Evolutionary conservation across 305 asterid species (phyloP), one percentile per base, ranked within the genome.

Genomic region (Fraxinus platypoda): DNA sequence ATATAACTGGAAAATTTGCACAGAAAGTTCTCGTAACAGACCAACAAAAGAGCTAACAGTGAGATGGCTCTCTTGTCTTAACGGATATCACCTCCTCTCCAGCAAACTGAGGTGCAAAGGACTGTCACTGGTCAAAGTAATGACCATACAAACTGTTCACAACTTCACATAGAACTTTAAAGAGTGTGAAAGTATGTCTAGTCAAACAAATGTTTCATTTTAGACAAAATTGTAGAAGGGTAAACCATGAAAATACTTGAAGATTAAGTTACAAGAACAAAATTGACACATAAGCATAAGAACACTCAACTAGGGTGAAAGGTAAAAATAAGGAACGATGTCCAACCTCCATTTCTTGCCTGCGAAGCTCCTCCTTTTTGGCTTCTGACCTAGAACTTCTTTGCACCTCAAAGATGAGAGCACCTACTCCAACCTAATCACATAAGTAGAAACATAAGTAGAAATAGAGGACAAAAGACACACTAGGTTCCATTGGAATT

Each of bases 301-400:
- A 49, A 81, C 21, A 43, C 21, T 81, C 52, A 54, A 83, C 62
- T 21, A 41, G 64, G 62, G 57, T 6, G 43, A 75, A 15, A 19
- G 70, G 26, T 41, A 75, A 52, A n/a, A 3, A 17, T 46, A 66
- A 31, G 43, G 74, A 71, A 43, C 19, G 72, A 43, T 38, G 66
- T 70, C 72, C 80, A 91, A 95, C 99, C 98, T 95, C 97, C 86
- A 92, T 77, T 85, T 95, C 97, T 80, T 89, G 88, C 84, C 74
- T 92, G 78, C 97, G 97, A 33, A 86, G 75, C 84, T 92, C 99
- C 92, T 95, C 98, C 89, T 95, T 94, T 86, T 87, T 94, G 64
- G 97, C 99, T 90, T 95, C 98, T 81, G 98, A 91, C 72, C 98
- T 90, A 81, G 97, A 68, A 87, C 83, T 93, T 91, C 99, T 91